Evolutionary conservation across 805 yeast species (phyloP).

Genomic region (Starmerella potacharoeniae): DNA sequence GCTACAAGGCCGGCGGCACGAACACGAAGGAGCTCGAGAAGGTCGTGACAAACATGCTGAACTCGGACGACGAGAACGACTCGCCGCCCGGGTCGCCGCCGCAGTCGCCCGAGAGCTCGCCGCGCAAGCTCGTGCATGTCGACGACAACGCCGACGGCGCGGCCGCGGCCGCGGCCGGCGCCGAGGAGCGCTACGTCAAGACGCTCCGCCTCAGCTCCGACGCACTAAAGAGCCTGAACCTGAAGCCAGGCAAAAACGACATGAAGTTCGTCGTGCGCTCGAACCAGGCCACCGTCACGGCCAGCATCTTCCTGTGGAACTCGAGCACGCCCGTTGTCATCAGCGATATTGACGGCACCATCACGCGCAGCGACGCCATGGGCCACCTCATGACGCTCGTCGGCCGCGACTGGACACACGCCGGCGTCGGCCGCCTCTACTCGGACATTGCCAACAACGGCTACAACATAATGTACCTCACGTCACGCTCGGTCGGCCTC

Average conservation of each 20-base stretch:
- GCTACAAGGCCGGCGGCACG: conserved; percentile 66
- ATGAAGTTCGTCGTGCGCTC: conserved; percentile 68
- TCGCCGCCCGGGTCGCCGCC: conserved; percentile 17
- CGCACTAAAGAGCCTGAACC: conserved; percentile 61
- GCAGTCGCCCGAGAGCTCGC: neutral
- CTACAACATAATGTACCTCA: conserved; percentile 82
- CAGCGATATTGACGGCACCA: conserved; percentile 96
- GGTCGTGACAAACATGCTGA: conserved; percentile 33
- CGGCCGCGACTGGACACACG: conserved; percentile 97
- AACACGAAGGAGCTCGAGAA: conserved; percentile 62
- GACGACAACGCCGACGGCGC: neutral
- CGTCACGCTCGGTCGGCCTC: conserved; percentile 91
- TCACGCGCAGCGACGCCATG: conserved; percentile 92
- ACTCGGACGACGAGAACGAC: conserved; percentile 7
- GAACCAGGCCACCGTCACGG: conserved; percentile 64
- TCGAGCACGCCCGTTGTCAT: conserved; percentile 80
- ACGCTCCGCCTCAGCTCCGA: conserved; percentile 86
- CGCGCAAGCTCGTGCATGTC: neutral
- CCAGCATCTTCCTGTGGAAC: conserved; percentile 76
- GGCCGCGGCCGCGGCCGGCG: neutral
- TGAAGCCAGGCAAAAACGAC: conserved; percentile 70
- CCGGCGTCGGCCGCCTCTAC: conserved; percentile 85
- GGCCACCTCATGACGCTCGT: conserved; percentile 90
- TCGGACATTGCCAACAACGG: conserved; percentile 82
- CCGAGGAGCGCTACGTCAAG: conserved; percentile 47